Conservation (phyloP, 441 rosid genomes). For the Hura crepitans region DNA sequence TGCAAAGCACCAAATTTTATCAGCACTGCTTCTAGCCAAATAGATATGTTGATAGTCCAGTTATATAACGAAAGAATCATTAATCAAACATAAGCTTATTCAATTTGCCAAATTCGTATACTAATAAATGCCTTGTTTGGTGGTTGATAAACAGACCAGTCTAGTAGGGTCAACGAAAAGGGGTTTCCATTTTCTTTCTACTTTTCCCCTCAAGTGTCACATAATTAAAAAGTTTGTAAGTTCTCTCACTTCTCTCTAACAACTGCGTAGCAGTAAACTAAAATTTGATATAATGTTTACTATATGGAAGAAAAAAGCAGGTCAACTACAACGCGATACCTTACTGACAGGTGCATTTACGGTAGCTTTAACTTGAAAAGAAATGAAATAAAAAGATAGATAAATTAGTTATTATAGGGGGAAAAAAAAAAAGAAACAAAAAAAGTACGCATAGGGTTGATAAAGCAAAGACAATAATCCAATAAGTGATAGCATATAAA, state of each 20-base stretch:
- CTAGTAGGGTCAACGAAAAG: not conserved
- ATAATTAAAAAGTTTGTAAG: not conserved
- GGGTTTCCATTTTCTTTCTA: not conserved
- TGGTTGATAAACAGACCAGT: not conserved
- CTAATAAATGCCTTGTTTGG: not conserved
- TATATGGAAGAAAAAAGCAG: not conserved
- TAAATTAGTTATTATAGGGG: not conserved
- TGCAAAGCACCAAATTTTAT: not conserved
- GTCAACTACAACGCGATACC: not conserved
- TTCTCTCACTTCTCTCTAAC: not conserved
- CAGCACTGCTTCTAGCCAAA: slow-evolving; percentile 2
- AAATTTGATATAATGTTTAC: not conserved
- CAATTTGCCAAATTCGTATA: not conserved
- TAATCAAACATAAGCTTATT: not conserved
- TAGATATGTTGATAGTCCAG: not conserved
- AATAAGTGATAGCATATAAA: not conserved
- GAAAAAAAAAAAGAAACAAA: not conserved
- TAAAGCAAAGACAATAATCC: too few relatives aligned
- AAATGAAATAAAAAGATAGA: not conserved
- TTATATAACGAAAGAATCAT: not conserved
- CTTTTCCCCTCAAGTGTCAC: not conserved
- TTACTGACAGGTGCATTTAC: not conserved
- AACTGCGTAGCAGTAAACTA: not conserved
- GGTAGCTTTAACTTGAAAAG: not conserved
- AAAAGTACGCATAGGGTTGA: not conserved